phyloP scores from a whole-genome alignment of 805 yeast species.

The Saturnispora diversa region DNA sequence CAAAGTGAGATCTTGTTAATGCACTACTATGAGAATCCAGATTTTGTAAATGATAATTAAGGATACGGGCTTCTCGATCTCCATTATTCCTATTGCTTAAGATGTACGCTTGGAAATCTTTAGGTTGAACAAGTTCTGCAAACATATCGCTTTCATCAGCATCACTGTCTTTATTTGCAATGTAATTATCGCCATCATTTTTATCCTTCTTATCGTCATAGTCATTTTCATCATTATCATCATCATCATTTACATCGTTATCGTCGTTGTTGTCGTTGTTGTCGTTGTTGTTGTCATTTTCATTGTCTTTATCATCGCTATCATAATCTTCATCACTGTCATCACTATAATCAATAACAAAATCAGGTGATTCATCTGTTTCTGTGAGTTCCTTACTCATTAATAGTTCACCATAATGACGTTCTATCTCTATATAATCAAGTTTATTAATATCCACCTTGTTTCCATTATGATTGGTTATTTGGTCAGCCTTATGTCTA shows the following conservation, averaged over 20 bases:
- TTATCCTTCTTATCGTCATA: neutral
- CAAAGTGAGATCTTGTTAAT: conserved; percentile 27
- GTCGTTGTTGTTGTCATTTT: no score
- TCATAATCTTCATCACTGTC: neutral
- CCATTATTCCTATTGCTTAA: conserved; percentile 24
- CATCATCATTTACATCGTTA: neutral
- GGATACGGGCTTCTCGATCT: conserved; percentile 21
- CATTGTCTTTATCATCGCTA: no score
- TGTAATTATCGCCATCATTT: no score
- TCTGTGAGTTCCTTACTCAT: conserved; percentile 2
- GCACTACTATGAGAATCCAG: conserved; percentile 1
- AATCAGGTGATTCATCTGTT: conserved; percentile 1
- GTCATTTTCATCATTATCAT: neutral
- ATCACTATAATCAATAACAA: neutral
- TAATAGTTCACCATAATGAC: conserved; percentile 3
- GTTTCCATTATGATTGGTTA: neutral
- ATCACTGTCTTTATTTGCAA: no score
- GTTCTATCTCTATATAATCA: conserved; percentile 7
- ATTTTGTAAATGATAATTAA: conserved; percentile 24
- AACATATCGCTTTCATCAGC: conserved; percentile 7
- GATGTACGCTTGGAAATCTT: conserved; percentile 21
- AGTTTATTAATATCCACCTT: neutral
- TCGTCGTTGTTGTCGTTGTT: no score
- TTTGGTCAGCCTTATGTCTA: no score
- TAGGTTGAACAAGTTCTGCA: conserved; percentile 19